Evolutionary conservation across 208 protist species (phyloP), one percentile per base, ranked within the genome.

Genomic region (Trypanosoma theileri): DNA sequence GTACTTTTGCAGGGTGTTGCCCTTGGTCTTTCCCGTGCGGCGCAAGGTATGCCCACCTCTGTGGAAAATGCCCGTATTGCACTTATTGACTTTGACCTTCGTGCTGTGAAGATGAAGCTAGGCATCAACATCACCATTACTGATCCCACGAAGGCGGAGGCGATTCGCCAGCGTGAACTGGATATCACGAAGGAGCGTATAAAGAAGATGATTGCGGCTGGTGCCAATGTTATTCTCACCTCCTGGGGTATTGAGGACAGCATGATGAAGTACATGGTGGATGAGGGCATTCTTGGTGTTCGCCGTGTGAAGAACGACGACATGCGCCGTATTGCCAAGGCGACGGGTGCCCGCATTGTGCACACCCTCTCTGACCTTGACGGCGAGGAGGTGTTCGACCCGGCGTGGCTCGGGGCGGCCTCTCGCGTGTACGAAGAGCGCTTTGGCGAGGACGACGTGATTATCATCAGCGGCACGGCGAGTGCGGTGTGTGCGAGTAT

Each of bases 221-320:
- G 98, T 51, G 98, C 98, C 19, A 99, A 99, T 76, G 98, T 99
- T 17, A 96, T 99, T 55, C 85, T 99, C 48, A 99, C 98, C n/a
- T 98, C 99, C 6, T 99, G 98, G 94, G 94, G 93, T 66, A 99
- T 99, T 72, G 98, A 99, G 78, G 98, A 99, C 75, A 91, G 97
- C 66, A 97, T 97, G 82, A 80, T 99, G 68, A 99, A 99, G 87
- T 99, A 99, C 77, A 98, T 99, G 85, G 97, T 99, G 9, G 98
- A 99, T 69, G 91, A 92, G 45, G 89, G 94, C 41, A 92, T 97
- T 13, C 98, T 99, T 62, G 99, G 92, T 59, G 95, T 99, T 17
- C 85, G 98, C 44, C 92, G 98, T 28, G 94, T 98, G 46, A 92
- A 89, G 57, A 99, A 98, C 84, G 95, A 98, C 17, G 97, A 99